These are phyloP conservation scores for Reutealis trisperma DNA, from an alignment of 345 rosid genomes.

Conservation along the genomic window DNA sequence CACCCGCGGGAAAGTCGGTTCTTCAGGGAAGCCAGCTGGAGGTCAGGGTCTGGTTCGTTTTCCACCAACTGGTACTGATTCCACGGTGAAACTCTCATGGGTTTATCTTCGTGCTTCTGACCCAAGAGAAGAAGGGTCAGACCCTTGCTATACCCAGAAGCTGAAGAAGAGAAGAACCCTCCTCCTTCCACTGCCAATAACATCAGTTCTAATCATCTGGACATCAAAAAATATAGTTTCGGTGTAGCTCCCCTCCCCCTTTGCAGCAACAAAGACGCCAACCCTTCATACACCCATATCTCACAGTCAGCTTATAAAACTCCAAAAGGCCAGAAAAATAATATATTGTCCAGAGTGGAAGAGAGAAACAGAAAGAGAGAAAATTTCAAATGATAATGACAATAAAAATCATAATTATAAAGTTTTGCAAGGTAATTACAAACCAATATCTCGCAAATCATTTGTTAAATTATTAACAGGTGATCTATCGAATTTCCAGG, in stretches of 20 bases:
- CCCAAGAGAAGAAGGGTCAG: constrained; percentile 87
- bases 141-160: constrained; percentile 92
- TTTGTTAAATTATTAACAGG: background rate
- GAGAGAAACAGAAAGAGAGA: background rate
- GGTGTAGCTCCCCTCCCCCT: constrained; percentile 26
- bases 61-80: constrained; percentile 94
- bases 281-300: constrained; percentile 28
- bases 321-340: constrained; percentile 2
- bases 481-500: background rate
- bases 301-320: constrained; percentile 27
- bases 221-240: constrained; percentile 34
- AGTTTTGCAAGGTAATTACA: background rate
- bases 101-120: constrained; percentile 72
- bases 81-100: constrained; percentile 97
- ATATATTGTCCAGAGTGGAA: background rate
- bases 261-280: constrained; percentile 14
- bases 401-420: background rate
- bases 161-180: constrained; percentile 96
- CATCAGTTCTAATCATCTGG: constrained; percentile 89
- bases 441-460: background rate
- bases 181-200: constrained; percentile 98
- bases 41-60: constrained; percentile 70
- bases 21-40: constrained; percentile 95
- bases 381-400: background rate
- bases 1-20: constrained; percentile 80